phyloP scores from a whole-genome alignment of 106 monocot species.

The Posidonia australis region DNA sequence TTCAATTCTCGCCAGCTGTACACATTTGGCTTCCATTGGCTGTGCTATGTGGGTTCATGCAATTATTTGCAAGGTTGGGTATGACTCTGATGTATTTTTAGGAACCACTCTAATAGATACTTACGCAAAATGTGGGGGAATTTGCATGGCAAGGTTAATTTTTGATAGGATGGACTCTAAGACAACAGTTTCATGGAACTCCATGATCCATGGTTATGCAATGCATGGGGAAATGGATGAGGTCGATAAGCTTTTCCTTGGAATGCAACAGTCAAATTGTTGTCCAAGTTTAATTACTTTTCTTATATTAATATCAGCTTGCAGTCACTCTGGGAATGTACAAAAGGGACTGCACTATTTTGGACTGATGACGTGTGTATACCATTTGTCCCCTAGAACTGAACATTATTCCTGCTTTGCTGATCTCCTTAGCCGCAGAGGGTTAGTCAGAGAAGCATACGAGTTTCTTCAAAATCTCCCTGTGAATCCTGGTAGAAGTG shows the following conservation, averaged over 20 bases:
- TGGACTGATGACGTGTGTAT: conserved; percentile 22
- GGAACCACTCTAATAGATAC: conserved; percentile 29
- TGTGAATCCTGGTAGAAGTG: conserved; percentile 6
- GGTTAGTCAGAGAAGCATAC: conserved; percentile 31
- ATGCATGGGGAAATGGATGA: conserved; percentile 32
- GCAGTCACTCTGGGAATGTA: conserved; percentile 39
- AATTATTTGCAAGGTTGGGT: conserved; percentile 22
- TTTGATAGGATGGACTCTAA: conserved; percentile 34
- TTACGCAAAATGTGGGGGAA: conserved; percentile 45
- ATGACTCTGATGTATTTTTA: conserved; percentile 24
- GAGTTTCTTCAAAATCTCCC: conserved; percentile 24
- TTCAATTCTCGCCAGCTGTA: conserved; percentile 24
- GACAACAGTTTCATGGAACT: conserved; percentile 32
- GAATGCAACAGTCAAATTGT: conserved; percentile 26
- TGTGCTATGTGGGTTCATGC: conserved; percentile 21
- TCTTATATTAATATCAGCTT: conserved; percentile 38
- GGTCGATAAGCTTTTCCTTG: conserved; percentile 24
- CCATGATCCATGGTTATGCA: conserved; percentile 40
- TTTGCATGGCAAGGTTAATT: conserved; percentile 19
- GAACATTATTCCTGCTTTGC: conserved; percentile 33
- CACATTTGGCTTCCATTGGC: conserved; percentile 13
- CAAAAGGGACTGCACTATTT: conserved; percentile 26
- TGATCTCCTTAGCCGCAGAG: conserved; percentile 42
- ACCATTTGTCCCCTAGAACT: conserved; percentile 9
- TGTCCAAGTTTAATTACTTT: conserved; percentile 34